phyloP scores from a whole-genome alignment of 1,139 yeast genomes.

The Arxiozyma slooffiae region DNA sequence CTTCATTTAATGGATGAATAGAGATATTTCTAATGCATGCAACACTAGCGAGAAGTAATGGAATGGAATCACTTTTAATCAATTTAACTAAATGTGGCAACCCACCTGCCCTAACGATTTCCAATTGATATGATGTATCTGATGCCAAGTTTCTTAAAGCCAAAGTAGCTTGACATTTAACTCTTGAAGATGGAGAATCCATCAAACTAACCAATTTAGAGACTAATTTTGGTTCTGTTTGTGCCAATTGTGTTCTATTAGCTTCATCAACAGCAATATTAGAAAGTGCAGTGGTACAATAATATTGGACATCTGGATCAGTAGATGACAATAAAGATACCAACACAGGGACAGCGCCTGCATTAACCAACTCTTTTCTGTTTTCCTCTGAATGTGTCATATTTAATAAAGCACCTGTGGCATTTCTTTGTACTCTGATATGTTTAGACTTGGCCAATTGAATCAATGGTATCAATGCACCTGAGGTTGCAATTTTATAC shows the following conservation, averaged over 20 bases:
- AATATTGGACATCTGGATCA: constrained; percentile 95
- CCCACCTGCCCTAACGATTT: constrained; percentile 92
- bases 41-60: constrained; percentile 88
- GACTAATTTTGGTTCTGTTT: constrained; percentile 90
- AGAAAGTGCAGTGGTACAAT: constrained; percentile 93
- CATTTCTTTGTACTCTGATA: constrained; percentile 92
- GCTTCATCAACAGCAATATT: constrained; percentile 94
- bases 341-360: constrained; percentile 95
- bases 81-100: constrained; percentile 83
- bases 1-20: constrained; percentile 92
- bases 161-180: constrained; percentile 95
- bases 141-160: constrained; percentile 93
- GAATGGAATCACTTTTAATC: constrained; percentile 82
- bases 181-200: constrained; percentile 89
- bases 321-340: constrained; percentile 79
- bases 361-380: constrained; percentile 90
- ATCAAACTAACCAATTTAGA: constrained; percentile 77
- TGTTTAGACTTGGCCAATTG: constrained; percentile 90
- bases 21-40: constrained; percentile 97
- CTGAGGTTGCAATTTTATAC: constrained; percentile 88
- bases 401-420: constrained; percentile 93
- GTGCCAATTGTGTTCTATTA: constrained; percentile 78
- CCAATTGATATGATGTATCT: constrained; percentile 84
- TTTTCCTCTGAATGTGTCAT: constrained; percentile 98
- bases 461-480: constrained; percentile 91